Conservation (phyloP, 1,139 yeast genomes). For the Taphrina communis region DNA sequence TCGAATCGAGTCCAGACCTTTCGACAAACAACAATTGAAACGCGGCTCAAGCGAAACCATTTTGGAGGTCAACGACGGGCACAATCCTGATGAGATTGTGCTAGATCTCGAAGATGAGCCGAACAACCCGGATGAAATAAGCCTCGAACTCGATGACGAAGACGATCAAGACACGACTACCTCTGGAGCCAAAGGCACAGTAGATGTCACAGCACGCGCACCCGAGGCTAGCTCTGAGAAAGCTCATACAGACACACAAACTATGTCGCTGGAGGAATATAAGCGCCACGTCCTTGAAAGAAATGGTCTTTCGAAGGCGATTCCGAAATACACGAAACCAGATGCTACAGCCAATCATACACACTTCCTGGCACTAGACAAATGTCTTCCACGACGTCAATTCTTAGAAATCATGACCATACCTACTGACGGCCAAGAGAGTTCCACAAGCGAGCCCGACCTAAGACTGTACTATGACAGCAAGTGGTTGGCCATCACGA, state of each 20-base stretch:
- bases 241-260: neutral
- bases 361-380: conserved; percentile 79
- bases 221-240: neutral
- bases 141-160: conserved; percentile 48
- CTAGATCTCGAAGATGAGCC: conserved; percentile 49
- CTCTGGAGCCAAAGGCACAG: neutral
- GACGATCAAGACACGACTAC: conserved; percentile 46
- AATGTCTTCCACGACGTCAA: conserved; percentile 69
- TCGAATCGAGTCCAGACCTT: neutral
- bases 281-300: conserved; percentile 21
- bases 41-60: neutral
- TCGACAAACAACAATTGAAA: neutral
- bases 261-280: conserved; percentile 21
- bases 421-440: conserved; percentile 44
- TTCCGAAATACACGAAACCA: neutral
- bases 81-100: conserved; percentile 50
- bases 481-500: conserved; percentile 54
- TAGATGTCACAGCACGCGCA: conserved; percentile 27
- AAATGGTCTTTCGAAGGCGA: conserved; percentile 5
- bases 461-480: conserved; percentile 50
- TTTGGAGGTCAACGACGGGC: neutral
- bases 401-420: conserved; percentile 59
- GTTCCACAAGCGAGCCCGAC: conserved; percentile 8
- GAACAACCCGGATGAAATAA: conserved; percentile 50
- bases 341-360: conserved; percentile 53